Evolutionary conservation across 306 rosid species (phyloP), one percentile per base, ranked within the genome.

Genomic region (Pyrus pyrifolia): DNA sequence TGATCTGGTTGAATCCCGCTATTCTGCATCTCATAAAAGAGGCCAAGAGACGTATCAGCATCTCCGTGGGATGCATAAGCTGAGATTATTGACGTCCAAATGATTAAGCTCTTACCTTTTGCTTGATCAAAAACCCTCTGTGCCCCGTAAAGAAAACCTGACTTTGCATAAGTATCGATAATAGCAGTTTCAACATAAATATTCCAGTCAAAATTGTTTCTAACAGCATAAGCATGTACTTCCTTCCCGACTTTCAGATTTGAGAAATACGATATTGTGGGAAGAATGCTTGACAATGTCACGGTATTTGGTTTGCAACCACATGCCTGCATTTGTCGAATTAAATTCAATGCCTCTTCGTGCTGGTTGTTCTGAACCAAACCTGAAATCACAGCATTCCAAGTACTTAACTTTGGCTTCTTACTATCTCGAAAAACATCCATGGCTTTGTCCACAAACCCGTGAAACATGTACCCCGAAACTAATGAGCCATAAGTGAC

Each of bases 21-120:
- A 60, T 40, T 77, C 65, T 89, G 71, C 96, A 95, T 95, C 81
- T 85, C 83, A 72, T 82, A 27, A 78, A 83, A 92, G 49, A 86
- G 88, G 71, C 51, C 22, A 74, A 92, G 91, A 38, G 97, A 83
- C 57, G 44, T 52, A 53, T 78, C 53, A 73, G 93, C 88, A 78
- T 91, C 89, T 67, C 99, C 96, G 76, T 92, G 90, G 19, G 88
- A 75, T 57, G 96, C 92, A 77, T 92, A 85, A 27, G 93, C 97
- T 11, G 97, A 87, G 83, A 95, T 95, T 76, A 90, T 87, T 22
- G 97, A 79, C 1, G 93, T 95, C 97, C 93, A 90, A 82, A 85
- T 82, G 64, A 95, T 68, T 80, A 92, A 78, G 77, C 90, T 86
- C 82, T 85, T 86, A 46, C 84, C 58, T 61, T 63, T 81, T 7